Base-by-base conservation (phyloP, 2,329 filamentous ascomycete genomes). In the Sclerotinia subarctica region DNA sequence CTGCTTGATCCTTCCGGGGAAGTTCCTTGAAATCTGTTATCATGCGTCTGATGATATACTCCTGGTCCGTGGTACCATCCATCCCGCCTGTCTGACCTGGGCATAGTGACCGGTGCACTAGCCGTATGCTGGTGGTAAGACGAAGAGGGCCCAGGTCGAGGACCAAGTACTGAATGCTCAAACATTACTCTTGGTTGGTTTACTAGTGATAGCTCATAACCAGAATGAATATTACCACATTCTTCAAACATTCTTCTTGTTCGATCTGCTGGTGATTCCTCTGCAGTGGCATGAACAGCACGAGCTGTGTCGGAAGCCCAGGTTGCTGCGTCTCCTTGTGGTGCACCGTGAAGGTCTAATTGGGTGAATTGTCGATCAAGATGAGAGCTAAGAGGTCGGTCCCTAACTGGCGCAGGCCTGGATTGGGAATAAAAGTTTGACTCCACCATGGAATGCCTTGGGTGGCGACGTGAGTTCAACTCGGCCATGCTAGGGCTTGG, bases 11-110 rank as follows among this genome's bases (percentile, higher is more conserved):
- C 84, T 72, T 84, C 84, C 0, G 84, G 84, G 2, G 84, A 85
- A 0, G 83, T 84, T 17, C 84, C 81, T 64, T 83, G 82, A 11
- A 74, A 72, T 53, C 64, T 65, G 29, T 60, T 53, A 35, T 70
- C 69, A 51, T 49, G 24, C 53, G 73, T 72, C 11, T 74, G 69
- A 64, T 78, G 72, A 66, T 75, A 70, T 15, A 69, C 57, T n/a
- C 81, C 70, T 35, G 84, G 83, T 15, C 83, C 84, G 68, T 91
- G 87, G 73, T 92, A 92, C 90, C 90, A 93, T 1, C 84, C 90
- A 69, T 89, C 88, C 3, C 90, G 85, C 75, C 90, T 91, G 42
- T 80, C 81, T 70, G 86, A 87, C 11, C 86, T 83, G 4, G 85
- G 82, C 0, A 85, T 87, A 13, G 84, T 79, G 0, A 82, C 81